These are phyloP conservation scores for Arthrobotrys musiformis DNA, from an alignment of 2,329 filamentous ascomycete species.

Conservation along the genomic window DNA sequence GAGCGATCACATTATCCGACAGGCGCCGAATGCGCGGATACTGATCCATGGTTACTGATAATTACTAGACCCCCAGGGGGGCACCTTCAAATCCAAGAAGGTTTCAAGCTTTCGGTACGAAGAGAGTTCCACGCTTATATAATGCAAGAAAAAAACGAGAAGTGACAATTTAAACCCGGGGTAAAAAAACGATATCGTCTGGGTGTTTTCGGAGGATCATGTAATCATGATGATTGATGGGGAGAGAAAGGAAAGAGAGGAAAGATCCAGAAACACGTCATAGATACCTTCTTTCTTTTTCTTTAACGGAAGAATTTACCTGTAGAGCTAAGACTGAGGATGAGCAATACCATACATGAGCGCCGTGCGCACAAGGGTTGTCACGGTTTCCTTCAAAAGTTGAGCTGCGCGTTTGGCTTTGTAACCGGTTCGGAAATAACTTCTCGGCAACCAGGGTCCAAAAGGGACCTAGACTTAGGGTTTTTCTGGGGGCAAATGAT, in stretches of 20 bases:
- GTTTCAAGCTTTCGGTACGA: neutral
- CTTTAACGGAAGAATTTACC: neutral
- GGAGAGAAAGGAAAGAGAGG: neutral
- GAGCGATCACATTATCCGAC: conserved; percentile 7
- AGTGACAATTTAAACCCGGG: no score
- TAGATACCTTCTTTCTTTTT: no score
- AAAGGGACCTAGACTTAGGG: neutral
- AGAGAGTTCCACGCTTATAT: neutral
- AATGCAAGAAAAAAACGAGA: no score
- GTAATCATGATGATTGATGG: conserved; percentile 12
- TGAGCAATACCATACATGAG: conserved; percentile 15
- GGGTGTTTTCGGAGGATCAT: neutral
- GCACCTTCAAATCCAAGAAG: no score
- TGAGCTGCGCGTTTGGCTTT: conserved; percentile 13
- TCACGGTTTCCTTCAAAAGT: neutral
- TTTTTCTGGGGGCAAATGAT: neutral
- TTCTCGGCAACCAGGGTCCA: no score
- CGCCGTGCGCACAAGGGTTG: neutral
- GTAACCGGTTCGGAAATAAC: conserved; percentile 5
- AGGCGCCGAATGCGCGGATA: conserved; percentile 26
- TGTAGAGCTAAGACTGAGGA: neutral
- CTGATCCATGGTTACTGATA: neutral
- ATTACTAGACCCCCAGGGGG: no score
- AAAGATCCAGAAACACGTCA: no score
- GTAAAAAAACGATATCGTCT: neutral